Conservation (phyloP, 768 basidiomycete species). For the Pluteus cervinus region DNA sequence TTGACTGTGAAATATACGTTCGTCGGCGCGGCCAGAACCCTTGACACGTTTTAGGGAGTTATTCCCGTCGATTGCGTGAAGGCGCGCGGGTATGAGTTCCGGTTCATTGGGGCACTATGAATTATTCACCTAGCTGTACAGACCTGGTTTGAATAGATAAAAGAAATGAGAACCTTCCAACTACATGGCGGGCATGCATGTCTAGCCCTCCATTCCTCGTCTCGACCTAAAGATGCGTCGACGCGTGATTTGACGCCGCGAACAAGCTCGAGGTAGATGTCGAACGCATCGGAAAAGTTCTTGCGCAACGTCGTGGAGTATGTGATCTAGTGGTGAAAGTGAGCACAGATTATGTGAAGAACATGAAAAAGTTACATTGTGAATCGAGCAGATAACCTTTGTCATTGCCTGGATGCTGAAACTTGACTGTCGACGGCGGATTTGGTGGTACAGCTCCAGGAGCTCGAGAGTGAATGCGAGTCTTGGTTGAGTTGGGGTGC, state of each 20-base stretch:
- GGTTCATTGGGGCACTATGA: too few relatives aligned
- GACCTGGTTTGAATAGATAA: too few relatives aligned
- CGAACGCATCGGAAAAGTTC: slow-evolving; percentile 24
- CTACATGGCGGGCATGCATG: slow-evolving; percentile 31
- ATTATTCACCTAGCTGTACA: too few relatives aligned
- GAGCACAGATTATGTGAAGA: neutral
- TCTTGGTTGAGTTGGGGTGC: slow-evolving; percentile 7
- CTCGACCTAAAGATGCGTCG: slow-evolving; percentile 14
- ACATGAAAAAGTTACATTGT: slow-evolving; percentile 6
- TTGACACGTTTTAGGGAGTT: slow-evolving; percentile 24
- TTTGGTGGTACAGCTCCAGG: slow-evolving; percentile 8
- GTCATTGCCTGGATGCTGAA: slow-evolving; percentile 11
- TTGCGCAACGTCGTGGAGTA: slow-evolving; percentile 11
- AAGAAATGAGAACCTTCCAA: too few relatives aligned
- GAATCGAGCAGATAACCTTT: slow-evolving; percentile 11
- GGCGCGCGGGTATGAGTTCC: slow-evolving; percentile 12
- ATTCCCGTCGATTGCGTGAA: slow-evolving; percentile 27
- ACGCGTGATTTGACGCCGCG: slow-evolving; percentile 14
- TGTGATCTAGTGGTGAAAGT: too few relatives aligned
- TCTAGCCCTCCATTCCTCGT: slow-evolving; percentile 23
- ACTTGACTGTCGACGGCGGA: slow-evolving; percentile 8
- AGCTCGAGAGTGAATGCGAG: slow-evolving; percentile 6
- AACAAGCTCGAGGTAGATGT: slow-evolving; percentile 25
- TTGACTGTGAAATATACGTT: too few relatives aligned
- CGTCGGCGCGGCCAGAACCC: too few relatives aligned